A percentile compares a stretch with the other conserved stretches of the same genome.
Evolutionary conservation across 805 yeast genomes (phyloP).

Genomic region (Ogataea glucozyma): DNA sequence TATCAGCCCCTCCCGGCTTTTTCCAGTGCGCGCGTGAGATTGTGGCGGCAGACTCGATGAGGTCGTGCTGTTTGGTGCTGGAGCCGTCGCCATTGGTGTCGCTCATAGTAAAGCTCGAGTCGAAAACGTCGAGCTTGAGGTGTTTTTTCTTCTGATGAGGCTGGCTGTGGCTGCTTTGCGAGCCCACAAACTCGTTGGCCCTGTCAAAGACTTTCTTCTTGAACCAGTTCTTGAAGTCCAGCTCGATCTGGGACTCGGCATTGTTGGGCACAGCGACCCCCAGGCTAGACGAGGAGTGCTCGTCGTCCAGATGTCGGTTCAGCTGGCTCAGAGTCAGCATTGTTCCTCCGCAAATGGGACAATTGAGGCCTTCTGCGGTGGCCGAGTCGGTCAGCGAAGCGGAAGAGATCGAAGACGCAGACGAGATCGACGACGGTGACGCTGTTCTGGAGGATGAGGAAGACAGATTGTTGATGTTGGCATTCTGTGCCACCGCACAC

Average conservation of each 20-base stretch:
- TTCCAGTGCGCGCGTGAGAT: constrained; percentile 58
- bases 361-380: constrained; percentile 28
- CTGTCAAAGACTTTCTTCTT: constrained; percentile 39
- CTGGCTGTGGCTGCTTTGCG: too few relatives aligned
- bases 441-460: constrained; percentile 9
- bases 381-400: constrained; percentile 4
- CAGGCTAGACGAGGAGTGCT: constrained; percentile 43
- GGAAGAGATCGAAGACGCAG: constrained; percentile 11
- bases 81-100: constrained; percentile 7
- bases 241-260: constrained; percentile 27
- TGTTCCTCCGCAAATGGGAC: constrained; percentile 71
- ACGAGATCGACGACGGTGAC: constrained; percentile 14
- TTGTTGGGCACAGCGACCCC: background rate
- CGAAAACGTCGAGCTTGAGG: constrained; percentile 52
- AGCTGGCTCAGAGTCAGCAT: constrained; percentile 57
- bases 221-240: constrained; percentile 46
- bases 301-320: constrained; percentile 72
- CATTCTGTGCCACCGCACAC: too few relatives aligned
- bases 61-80: background rate
- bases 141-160: constrained; percentile 34
- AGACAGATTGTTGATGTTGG: background rate
- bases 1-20: constrained; percentile 44
- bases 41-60: constrained; percentile 8
- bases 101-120: constrained; percentile 34
- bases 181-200: constrained; percentile 37